phyloP scores from a whole-genome alignment of 2,329 filamentous ascomycete species.

The Neonectria sp. region DNA sequence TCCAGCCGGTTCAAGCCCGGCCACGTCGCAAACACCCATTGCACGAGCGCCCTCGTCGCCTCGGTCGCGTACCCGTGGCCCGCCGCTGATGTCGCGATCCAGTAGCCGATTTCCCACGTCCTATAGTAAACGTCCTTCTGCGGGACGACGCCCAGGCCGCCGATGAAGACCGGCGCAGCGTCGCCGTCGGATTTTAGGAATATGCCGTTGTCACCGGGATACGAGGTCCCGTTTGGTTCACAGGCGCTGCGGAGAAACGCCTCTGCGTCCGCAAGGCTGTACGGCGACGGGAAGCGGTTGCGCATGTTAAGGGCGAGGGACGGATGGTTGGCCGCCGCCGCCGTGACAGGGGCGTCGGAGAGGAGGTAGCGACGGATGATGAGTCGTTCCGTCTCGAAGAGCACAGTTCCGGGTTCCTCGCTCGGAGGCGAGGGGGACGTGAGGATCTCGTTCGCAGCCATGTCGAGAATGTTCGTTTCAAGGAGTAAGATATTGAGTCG shows the following conservation, averaged over 20 bases:
- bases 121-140: slow-evolving; percentile 57
- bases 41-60: slow-evolving; percentile 55
- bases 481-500: background rate
- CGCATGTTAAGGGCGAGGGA: slow-evolving; percentile 58
- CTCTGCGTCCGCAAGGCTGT: slow-evolving; percentile 57
- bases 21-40: slow-evolving; percentile 62
- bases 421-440: slow-evolving; percentile 44
- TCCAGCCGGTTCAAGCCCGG: slow-evolving; percentile 60
- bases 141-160: slow-evolving; percentile 58
- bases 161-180: slow-evolving; percentile 51
- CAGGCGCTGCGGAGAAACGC: slow-evolving; percentile 51
- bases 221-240: slow-evolving; percentile 40
- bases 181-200: slow-evolving; percentile 52
- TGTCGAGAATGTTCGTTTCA: slow-evolving; percentile 10
- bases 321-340: slow-evolving; percentile 56
- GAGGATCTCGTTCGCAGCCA: slow-evolving; percentile 37
- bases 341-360: slow-evolving; percentile 56
- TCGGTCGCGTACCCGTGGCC: slow-evolving; percentile 62
- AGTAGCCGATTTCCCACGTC: slow-evolving; percentile 67
- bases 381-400: slow-evolving; percentile 53
- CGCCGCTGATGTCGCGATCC: slow-evolving; percentile 60
- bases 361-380: slow-evolving; percentile 58
- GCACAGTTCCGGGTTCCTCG: slow-evolving; percentile 47
- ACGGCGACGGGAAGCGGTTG: slow-evolving; percentile 63
- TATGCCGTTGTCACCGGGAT: slow-evolving; percentile 54